Conservation (phyloP, 345 rosid genomes). For the Lagerstroemia speciosa region DNA sequence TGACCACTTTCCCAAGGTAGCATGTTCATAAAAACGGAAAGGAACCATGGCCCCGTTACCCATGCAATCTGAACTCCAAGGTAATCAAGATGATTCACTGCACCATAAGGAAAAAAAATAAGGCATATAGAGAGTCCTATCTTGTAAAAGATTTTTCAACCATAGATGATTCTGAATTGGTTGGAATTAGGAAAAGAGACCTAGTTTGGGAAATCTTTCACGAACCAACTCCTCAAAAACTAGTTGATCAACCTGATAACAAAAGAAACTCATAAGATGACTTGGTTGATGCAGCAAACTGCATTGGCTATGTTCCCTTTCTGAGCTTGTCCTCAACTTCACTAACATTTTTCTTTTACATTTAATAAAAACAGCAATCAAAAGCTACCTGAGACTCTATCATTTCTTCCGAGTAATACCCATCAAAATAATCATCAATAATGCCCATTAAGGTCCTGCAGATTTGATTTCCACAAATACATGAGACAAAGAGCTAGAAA, state of each 20-base stretch:
- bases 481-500: neutral
- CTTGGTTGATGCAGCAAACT: neutral
- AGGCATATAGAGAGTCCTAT: constrained; percentile 4
- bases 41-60: constrained; percentile 99
- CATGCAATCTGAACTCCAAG: constrained; percentile 99
- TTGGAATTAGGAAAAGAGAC: constrained; percentile 30
- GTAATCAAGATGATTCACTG: constrained; percentile 98
- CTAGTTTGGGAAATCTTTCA: constrained; percentile 95
- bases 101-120: constrained; percentile 17
- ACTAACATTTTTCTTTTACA: no score
- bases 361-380: neutral
- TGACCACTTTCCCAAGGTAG: constrained; percentile 99
- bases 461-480: neutral
- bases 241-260: constrained; percentile 86
- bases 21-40: constrained; percentile 99
- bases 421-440: constrained; percentile 90
- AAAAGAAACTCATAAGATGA: constrained; percentile 18
- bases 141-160: constrained; percentile 15
- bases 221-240: constrained; percentile 93
- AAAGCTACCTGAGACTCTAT: constrained; percentile 85
- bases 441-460: constrained; percentile 81
- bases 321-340: no score
- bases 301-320: neutral
- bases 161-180: neutral
- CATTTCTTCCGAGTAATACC: constrained; percentile 98